phyloP scores from a whole-genome alignment of 225 moss, liverwort and hornwort species.

The Bryum argenteum region DNA sequence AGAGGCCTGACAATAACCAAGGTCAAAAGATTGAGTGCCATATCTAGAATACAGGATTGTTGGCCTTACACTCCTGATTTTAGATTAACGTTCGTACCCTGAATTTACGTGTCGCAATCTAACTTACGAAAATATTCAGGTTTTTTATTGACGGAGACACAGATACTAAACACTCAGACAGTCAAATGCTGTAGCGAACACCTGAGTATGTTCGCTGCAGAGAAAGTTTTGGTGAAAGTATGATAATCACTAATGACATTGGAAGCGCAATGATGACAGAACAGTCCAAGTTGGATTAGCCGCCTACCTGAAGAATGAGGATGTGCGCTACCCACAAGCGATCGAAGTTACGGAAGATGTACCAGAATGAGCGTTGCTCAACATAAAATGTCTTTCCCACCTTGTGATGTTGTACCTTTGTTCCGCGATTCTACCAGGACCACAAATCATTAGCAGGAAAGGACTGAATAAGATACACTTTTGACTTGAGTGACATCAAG shows the following conservation, averaged over 20 bases:
- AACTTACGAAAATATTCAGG: constrained; percentile 1
- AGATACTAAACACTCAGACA: constrained; percentile 9
- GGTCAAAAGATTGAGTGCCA: constrained; percentile 19
- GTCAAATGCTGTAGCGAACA: constrained; percentile 8
- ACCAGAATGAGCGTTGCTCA: constrained; percentile 91
- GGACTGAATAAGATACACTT: constrained; percentile 6
- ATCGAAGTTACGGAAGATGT: constrained; percentile 94
- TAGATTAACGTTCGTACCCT: constrained; percentile 10
- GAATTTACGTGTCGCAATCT: not conserved
- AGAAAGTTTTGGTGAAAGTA: not conserved
- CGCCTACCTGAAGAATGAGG: constrained; percentile 75
- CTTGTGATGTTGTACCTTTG: constrained; percentile 42
- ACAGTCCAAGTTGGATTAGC: constrained; percentile 16
- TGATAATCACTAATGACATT: constrained; percentile 4
- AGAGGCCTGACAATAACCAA: constrained; percentile 53
- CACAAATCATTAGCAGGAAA: constrained; percentile 22
- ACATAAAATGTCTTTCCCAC: constrained; percentile 92
- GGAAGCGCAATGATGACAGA: constrained; percentile 12
- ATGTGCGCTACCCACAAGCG: constrained; percentile 89
- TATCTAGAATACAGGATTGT: constrained; percentile 10
- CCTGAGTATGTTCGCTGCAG: not conserved
- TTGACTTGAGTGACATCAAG: constrained; percentile 3
- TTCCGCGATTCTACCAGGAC: constrained; percentile 54
- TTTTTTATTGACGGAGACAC: not conserved
- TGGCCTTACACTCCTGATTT: not conserved